phyloP scores from a whole-genome alignment of 2,329 filamentous ascomycete genomes.

The Clarireedia sp. region DNA sequence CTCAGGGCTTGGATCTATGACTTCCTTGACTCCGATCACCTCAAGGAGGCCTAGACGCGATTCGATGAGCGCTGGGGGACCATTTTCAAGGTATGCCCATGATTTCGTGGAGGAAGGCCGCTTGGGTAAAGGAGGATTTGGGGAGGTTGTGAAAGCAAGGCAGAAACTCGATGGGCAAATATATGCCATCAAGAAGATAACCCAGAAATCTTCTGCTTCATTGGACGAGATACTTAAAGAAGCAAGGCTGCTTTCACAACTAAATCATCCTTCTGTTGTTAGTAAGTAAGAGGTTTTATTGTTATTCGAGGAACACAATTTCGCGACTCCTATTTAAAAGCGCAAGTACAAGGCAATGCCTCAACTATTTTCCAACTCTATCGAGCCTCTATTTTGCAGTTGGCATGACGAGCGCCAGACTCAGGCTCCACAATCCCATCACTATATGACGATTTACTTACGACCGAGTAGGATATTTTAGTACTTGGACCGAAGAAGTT shows the following conservation, averaged over 20 bases:
- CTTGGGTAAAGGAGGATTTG: conserved; percentile 89
- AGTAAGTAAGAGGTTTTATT: conserved; percentile 22
- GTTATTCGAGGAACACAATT: neutral
- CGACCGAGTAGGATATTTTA: conserved; percentile 79
- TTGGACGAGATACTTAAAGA: conserved; percentile 78
- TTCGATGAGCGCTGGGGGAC: conserved; percentile 46
- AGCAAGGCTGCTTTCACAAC: conserved; percentile 79
- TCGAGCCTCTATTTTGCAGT: neutral
- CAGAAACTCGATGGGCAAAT: conserved; percentile 90
- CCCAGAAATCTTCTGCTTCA: conserved; percentile 67
- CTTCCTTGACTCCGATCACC: conserved; percentile 34
- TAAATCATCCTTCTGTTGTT: conserved; percentile 72
- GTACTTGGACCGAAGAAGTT: conserved; percentile 83
- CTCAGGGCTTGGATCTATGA: conserved; percentile 34
- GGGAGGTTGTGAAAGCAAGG: conserved; percentile 89
- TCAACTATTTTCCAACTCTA: neutral
- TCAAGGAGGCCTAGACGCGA: conserved; percentile 51
- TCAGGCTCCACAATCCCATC: neutral
- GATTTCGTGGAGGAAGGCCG: conserved; percentile 88
- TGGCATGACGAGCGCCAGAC: neutral
- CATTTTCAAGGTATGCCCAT: conserved; percentile 61
- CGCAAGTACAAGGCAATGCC: no score
- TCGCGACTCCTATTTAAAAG: neutral
- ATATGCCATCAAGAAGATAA: conserved; percentile 96
- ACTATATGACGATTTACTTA: neutral